Evolutionary conservation across 306 rosid species (phyloP).

Genomic region (Acacia crassicarpa): DNA sequence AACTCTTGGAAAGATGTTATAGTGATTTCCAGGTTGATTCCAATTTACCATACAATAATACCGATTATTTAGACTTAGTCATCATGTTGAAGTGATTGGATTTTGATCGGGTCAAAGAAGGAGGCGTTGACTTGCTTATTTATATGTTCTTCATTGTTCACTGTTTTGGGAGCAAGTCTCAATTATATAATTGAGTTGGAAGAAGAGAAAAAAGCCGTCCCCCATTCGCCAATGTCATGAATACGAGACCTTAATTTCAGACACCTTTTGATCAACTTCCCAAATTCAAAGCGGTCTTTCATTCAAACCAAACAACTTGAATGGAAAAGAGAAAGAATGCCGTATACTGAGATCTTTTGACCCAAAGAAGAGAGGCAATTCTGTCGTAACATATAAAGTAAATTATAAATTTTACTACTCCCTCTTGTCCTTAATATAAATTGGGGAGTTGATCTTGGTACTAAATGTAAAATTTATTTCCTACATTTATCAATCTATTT

Average conservation of each 20-base stretch:
- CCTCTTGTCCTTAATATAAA: no score
- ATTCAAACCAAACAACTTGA: background rate
- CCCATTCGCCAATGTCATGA: background rate
- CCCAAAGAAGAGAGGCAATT: background rate
- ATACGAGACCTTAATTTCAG: background rate
- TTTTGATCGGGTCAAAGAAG: background rate
- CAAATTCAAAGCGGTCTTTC: background rate
- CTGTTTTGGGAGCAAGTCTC: conserved; percentile 23
- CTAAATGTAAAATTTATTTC: no score
- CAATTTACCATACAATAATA: background rate
- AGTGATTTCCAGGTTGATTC: background rate
- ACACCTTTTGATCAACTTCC: background rate
- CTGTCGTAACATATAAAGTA: background rate
- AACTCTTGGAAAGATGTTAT: background rate
- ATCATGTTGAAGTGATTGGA: background rate
- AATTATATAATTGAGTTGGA: background rate
- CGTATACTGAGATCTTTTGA: background rate
- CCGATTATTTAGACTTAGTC: background rate
- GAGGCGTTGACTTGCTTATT: conserved; percentile 1
- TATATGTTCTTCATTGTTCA: conserved; percentile 19
- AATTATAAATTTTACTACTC: background rate
- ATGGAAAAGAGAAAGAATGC: background rate
- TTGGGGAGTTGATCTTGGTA: no score
- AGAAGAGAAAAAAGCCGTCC: background rate
- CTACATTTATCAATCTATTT: no score